A percentile compares a stretch with the other conserved stretches of the same genome.
Conservation (phyloP, 441 rosid genomes). For the Jatropha multifida region DNA sequence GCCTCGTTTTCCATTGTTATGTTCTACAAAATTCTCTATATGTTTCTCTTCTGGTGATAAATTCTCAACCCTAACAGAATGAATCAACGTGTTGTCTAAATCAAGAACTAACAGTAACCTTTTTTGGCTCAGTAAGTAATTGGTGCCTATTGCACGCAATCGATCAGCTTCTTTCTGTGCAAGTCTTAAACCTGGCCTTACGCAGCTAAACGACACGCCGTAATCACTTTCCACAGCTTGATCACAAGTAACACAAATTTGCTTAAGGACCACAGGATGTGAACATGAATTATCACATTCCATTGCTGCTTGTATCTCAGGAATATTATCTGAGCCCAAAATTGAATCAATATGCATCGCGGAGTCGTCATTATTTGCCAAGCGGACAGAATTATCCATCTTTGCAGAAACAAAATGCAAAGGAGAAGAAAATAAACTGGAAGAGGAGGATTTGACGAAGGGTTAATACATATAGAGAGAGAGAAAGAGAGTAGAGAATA, state of each 20-base stretch:
- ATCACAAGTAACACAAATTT: neutral
- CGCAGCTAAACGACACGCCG: neutral
- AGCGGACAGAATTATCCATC: too few species aligned
- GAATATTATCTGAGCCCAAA: too few species aligned
- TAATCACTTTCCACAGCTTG: neutral
- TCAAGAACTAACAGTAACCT: conserved; percentile 20
- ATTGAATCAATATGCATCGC: too few species aligned
- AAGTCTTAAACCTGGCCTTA: neutral
- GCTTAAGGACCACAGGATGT: neutral
- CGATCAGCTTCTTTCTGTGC: neutral
- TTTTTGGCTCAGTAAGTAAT: neutral
- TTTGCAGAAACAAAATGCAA: too few species aligned
- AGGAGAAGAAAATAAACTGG: too few species aligned
- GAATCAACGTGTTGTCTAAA: conserved; percentile 4
- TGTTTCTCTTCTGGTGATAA: neutral
- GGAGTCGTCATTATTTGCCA: too few species aligned
- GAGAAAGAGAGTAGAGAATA: too few species aligned
- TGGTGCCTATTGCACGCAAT: neutral
- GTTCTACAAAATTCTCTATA: too few species aligned
- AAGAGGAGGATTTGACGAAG: too few species aligned
- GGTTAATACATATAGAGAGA: too few species aligned
- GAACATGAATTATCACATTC: neutral
- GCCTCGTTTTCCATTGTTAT: too few species aligned
- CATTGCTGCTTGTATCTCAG: too few species aligned
- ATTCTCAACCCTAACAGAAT: neutral